phyloP scores from a whole-genome alignment of 1,284 basidiomycete genomes.

The Farysia itapuensis region DNA sequence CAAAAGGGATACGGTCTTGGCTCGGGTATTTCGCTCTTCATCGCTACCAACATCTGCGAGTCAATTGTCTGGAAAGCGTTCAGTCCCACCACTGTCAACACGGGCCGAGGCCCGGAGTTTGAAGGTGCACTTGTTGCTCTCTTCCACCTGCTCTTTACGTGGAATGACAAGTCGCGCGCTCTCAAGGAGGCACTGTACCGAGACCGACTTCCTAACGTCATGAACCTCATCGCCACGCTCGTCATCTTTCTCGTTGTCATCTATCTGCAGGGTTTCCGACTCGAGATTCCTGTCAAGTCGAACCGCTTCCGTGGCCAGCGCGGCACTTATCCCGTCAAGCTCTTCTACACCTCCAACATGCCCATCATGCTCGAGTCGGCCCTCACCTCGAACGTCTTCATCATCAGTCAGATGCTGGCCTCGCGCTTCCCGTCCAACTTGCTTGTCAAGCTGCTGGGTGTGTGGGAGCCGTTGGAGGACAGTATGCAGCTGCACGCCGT shows the following conservation, averaged over 20 bases:
- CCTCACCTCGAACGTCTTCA: slow-evolving; percentile 90
- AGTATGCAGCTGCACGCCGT: slow-evolving; percentile 86
- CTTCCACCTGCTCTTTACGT: slow-evolving; percentile 97
- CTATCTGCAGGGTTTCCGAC: slow-evolving; percentile 97
- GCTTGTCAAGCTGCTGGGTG: slow-evolving; percentile 83
- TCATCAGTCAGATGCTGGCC: slow-evolving; percentile 86
- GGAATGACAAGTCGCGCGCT: slow-evolving; percentile 96
- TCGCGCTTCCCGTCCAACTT: slow-evolving; percentile 91
- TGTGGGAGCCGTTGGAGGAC: slow-evolving; percentile 96
- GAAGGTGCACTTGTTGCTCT: slow-evolving; percentile 94
- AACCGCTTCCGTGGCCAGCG: slow-evolving; percentile 94
- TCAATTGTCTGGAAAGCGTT: slow-evolving; percentile 99
- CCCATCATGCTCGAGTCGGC: slow-evolving; percentile 98
- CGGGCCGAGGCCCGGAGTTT: slow-evolving; percentile 95
- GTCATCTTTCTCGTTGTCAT: slow-evolving; percentile 92
- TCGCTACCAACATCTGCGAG: slow-evolving; percentile 99
- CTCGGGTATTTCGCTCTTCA: slow-evolving; percentile 97
- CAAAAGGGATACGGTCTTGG: slow-evolving; percentile 99
- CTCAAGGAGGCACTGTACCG: slow-evolving; percentile 98
- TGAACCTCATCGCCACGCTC: slow-evolving; percentile 92
- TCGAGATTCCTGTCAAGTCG: slow-evolving; percentile 97
- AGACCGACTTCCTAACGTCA: slow-evolving; percentile 92
- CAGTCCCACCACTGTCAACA: slow-evolving; percentile 96
- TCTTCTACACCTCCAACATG: slow-evolving; percentile 99
- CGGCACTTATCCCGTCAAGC: slow-evolving; percentile 92